Conservation (phyloP, 176 grass and related monocot species). For the Aechmea fasciata region DNA sequence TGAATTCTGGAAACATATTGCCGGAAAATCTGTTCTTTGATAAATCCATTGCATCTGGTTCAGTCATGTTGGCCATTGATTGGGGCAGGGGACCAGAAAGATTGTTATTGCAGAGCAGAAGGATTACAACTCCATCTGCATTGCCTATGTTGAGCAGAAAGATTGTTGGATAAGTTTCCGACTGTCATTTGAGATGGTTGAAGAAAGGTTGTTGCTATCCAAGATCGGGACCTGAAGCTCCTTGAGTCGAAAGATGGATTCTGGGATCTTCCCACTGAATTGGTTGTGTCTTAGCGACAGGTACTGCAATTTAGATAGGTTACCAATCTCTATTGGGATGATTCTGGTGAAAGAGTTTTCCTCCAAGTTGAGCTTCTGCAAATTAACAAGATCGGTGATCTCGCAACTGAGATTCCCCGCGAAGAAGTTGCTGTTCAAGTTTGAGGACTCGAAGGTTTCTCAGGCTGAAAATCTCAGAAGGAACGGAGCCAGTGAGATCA, state of each 20-base stretch:
- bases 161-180: constrained; percentile 14
- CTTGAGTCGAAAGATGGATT: no score
- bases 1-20: constrained; percentile 12
- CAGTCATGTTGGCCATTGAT: constrained; percentile 19
- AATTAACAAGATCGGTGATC: constrained; percentile 11
- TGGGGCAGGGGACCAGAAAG: constrained; percentile 6
- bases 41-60: constrained; percentile 15
- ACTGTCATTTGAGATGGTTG: constrained; percentile 5
- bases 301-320: background rate
- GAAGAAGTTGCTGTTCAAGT: constrained; percentile 10
- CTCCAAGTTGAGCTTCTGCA: constrained; percentile 4
- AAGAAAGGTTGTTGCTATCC: constrained; percentile 24
- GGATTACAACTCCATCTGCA: constrained; percentile 8
- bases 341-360: constrained; percentile 9
- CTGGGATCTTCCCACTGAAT: no score
- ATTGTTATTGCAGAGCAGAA: constrained; percentile 11
- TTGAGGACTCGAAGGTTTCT: constrained; percentile 10
- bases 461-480: constrained; percentile 7
- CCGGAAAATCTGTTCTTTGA: constrained; percentile 10
- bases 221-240: constrained; percentile 12
- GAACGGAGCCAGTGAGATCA: constrained; percentile 14
- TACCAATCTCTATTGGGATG: constrained; percentile 15
- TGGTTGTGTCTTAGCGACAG: no score
- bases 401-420: background rate
- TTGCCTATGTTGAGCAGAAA: constrained; percentile 18